A percentile compares a stretch with the other conserved stretches of the same genome.
These are phyloP conservation scores for Pleoardoris graminearum DNA, from an alignment of 2,329 filamentous ascomycete genomes.

Conservation along the genomic window DNA sequence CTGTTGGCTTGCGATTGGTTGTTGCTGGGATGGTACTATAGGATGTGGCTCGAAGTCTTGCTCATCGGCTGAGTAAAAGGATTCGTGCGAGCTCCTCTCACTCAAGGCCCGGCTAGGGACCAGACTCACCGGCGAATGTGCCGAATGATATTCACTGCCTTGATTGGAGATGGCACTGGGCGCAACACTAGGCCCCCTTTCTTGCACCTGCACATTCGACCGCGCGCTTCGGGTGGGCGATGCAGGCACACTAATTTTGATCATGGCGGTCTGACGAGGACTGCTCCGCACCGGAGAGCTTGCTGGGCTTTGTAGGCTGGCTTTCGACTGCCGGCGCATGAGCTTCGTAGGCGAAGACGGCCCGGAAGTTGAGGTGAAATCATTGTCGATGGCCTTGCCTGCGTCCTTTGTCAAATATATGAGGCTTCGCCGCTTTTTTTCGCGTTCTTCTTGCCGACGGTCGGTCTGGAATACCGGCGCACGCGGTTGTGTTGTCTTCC, in stretches of 20 bases:
- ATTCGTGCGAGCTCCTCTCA: constrained; percentile 21
- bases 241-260: constrained; percentile 16
- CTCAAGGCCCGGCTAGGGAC: constrained; percentile 8
- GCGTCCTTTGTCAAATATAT: constrained; percentile 38
- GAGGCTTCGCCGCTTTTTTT: constrained; percentile 20
- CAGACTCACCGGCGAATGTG: constrained; percentile 36
- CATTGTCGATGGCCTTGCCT: constrained; percentile 23
- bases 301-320: constrained; percentile 23
- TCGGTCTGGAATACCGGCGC: constrained; percentile 27
- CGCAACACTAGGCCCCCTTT: constrained; percentile 16
- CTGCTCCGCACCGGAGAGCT: constrained; percentile 19
- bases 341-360: constrained; percentile 18
- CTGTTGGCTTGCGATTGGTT: background rate
- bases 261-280: constrained; percentile 11
- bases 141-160: constrained; percentile 25
- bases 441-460: constrained; percentile 28
- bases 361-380: constrained; percentile 18
- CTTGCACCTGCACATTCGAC: constrained; percentile 11
- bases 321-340: constrained; percentile 22
- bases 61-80: constrained; percentile 26
- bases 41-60: constrained; percentile 8
- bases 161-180: constrained; percentile 24
- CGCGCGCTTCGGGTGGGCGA: constrained; percentile 22
- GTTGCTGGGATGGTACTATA: background rate
- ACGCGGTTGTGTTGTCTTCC: constrained; percentile 17